Percentiles rank a stretch among this genome's conserved stretches.
Conservation (phyloP, 306 rosid genomes). For the Gleditsia sinensis region DNA sequence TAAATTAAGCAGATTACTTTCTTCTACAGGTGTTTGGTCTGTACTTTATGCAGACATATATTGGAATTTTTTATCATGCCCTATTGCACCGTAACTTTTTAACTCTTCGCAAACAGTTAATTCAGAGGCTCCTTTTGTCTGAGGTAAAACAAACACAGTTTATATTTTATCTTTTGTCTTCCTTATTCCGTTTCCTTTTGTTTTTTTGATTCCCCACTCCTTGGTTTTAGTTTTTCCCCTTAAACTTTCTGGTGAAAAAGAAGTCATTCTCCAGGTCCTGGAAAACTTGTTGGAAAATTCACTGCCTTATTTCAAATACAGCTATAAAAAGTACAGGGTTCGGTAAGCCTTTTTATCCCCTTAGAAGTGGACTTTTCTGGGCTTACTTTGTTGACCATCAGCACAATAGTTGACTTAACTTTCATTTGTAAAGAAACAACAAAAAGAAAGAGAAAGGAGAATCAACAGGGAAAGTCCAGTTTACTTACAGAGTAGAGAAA, state of each 20-base stretch:
- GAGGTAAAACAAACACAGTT: constrained; percentile 55
- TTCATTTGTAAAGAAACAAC: constrained; percentile 60
- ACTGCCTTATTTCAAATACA: constrained; percentile 86
- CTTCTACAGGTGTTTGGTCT: constrained; percentile 90
- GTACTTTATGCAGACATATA: constrained; percentile 95
- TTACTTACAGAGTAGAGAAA: constrained; percentile 88
- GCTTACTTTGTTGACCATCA: constrained; percentile 29
- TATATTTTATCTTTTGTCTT: constrained; percentile 10
- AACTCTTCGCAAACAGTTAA: constrained; percentile 87
- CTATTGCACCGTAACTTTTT: constrained; percentile 82
- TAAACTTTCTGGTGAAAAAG: constrained; percentile 21
- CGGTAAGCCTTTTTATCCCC: constrained; percentile 59
- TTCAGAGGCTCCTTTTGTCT: constrained; percentile 91
- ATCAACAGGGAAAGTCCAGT: constrained; percentile 58
- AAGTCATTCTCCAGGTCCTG: constrained; percentile 60
- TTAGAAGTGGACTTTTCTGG: background rate
- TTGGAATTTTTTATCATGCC: constrained; percentile 96
- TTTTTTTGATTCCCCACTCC: constrained; percentile 21
- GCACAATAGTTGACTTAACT: constrained; percentile 28
- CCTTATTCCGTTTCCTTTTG: background rate
- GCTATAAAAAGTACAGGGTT: constrained; percentile 72
- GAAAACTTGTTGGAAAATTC: constrained; percentile 89
- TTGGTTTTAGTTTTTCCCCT: constrained; percentile 16
- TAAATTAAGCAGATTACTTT: constrained; percentile 28
- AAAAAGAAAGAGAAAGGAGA: constrained; percentile 66